Conservation (phyloP, 768 basidiomycete species). For the Leucocoprinus leucothites region DNA sequence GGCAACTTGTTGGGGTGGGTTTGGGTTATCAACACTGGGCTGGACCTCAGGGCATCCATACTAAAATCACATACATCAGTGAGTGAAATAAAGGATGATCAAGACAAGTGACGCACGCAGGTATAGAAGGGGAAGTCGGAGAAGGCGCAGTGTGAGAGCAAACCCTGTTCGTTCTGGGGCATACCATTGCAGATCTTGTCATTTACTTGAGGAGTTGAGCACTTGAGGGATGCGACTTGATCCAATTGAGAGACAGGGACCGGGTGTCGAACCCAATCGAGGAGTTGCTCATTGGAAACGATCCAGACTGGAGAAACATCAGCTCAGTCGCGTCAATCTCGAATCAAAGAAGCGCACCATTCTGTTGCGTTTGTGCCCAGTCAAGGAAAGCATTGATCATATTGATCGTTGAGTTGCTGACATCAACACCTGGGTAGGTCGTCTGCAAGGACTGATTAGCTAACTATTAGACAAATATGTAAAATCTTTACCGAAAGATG, state of each 20-base stretch:
- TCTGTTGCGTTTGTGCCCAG: constrained; percentile 71
- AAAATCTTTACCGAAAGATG: constrained; percentile 51
- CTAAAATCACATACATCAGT: constrained; percentile 30
- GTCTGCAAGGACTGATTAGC: constrained; percentile 29
- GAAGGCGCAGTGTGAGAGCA: constrained; percentile 62
- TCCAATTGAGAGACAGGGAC: constrained; percentile 59
- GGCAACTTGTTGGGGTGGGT: constrained; percentile 56
- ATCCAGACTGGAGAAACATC: constrained; percentile 55
- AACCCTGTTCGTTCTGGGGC: constrained; percentile 59
- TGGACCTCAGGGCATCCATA: constrained; percentile 66
- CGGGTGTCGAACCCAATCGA: constrained; percentile 74
- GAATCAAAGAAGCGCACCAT: constrained; percentile 39
- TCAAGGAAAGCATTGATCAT: constrained; percentile 83
- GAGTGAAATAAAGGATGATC: not conserved
- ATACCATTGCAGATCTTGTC: constrained; percentile 76
- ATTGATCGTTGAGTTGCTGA: constrained; percentile 50
- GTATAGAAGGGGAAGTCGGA: constrained; percentile 77
- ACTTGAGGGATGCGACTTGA: constrained; percentile 52
- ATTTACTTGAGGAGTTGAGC: constrained; percentile 59
- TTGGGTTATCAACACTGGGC: constrained; percentile 59
- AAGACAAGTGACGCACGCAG: constrained; percentile 46
- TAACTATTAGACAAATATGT: no score
- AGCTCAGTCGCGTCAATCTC: not conserved
- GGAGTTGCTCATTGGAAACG: constrained; percentile 66
- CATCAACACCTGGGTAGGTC: constrained; percentile 57